These are phyloP conservation scores for Exophiala xenobiotica DNA, from an alignment of 2,329 filamentous ascomycete genomes.

Conservation along the genomic window DNA sequence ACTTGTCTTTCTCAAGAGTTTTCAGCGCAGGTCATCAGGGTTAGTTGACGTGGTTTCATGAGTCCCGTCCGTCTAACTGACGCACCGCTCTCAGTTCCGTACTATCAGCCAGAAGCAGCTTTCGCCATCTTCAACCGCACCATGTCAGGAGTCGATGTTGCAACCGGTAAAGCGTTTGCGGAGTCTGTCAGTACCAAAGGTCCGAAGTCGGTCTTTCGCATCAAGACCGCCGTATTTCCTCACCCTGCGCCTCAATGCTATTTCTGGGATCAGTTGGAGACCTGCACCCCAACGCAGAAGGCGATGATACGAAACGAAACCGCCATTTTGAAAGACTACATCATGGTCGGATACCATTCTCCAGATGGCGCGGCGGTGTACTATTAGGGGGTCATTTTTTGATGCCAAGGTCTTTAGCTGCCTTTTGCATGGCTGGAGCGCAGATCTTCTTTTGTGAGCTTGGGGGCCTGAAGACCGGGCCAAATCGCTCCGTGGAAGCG, in stretches of 20 bases:
- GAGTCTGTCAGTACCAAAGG: constrained; percentile 37
- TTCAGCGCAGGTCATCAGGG: constrained; percentile 37
- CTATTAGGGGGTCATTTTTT: not conserved
- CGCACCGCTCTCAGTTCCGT: constrained; percentile 42
- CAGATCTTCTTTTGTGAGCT: not conserved
- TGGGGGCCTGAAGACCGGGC: not conserved
- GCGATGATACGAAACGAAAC: constrained; percentile 44
- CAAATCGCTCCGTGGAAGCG: too few species aligned
- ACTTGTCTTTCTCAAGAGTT: constrained; percentile 52
- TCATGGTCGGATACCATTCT: constrained; percentile 37
- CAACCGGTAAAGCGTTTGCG: constrained; percentile 52
- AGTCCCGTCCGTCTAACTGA: not conserved
- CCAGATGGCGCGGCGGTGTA: not conserved
- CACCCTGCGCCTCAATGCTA: constrained; percentile 48
- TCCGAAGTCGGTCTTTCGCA: constrained; percentile 8
- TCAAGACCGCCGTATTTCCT: constrained; percentile 39
- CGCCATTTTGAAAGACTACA: constrained; percentile 47
- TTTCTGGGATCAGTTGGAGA: constrained; percentile 39
- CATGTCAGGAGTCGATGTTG: constrained; percentile 53
- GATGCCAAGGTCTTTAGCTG: not conserved
- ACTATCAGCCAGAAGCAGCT: constrained; percentile 56
- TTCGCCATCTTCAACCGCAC: constrained; percentile 56
- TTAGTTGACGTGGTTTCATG: not conserved
- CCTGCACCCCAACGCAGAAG: constrained; percentile 48
- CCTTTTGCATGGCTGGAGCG: not conserved